These are phyloP conservation scores for Geranium brycei DNA, from an alignment of 345 rosid species.

Conservation along the genomic window DNA sequence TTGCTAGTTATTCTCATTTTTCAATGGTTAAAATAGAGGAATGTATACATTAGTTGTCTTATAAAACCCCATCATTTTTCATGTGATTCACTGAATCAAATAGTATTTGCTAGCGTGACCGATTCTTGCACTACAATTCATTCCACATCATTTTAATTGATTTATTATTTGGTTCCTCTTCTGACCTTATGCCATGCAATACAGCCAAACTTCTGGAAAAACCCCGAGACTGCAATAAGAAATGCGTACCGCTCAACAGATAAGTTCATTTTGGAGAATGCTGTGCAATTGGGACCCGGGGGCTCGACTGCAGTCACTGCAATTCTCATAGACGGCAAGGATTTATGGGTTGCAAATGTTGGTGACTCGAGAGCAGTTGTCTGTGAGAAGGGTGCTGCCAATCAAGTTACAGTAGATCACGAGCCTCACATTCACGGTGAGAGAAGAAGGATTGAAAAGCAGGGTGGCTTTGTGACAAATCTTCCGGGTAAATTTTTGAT, in stretches of 20 bases:
- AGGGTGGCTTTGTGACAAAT: conserved; percentile 41
- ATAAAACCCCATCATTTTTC: no score
- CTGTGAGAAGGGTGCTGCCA: conserved; percentile 42
- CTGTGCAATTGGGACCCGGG: conserved; percentile 44
- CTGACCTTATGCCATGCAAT: neutral
- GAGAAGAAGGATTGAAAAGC: conserved; percentile 35
- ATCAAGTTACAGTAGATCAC: conserved; percentile 45
- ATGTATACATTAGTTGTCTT: no score
- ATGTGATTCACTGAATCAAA: neutral
- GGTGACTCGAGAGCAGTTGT: conserved; percentile 53
- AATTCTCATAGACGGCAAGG: conserved; percentile 45
- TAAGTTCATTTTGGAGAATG: conserved; percentile 33
- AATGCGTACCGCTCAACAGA: conserved; percentile 42
- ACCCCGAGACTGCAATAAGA: conserved; percentile 28
- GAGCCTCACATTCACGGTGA: conserved; percentile 28
- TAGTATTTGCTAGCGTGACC: neutral
- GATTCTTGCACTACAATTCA: neutral
- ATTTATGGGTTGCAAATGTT: conserved; percentile 46
- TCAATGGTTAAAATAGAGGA: no score
- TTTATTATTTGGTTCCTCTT: neutral
- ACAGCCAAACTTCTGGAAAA: conserved; percentile 40
- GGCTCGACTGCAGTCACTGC: conserved; percentile 58
- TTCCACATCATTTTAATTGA: neutral
- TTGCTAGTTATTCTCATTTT: no score
- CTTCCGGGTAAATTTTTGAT: conserved; percentile 29